Conservation (phyloP, 345 rosid genomes). For the Boechera divaricarpa region DNA sequence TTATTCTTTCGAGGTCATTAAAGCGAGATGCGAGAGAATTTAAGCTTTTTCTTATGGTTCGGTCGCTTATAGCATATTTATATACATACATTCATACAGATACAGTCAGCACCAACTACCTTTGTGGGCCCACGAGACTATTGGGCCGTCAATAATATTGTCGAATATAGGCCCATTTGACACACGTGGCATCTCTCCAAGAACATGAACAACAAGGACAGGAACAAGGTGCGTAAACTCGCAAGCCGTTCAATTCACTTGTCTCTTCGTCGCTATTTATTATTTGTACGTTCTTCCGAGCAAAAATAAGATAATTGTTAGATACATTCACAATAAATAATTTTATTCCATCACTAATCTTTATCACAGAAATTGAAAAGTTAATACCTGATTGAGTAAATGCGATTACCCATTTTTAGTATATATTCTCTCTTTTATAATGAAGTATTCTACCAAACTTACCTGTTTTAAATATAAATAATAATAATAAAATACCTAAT, state of each 20-base stretch:
- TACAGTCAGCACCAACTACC: conserved; percentile 41
- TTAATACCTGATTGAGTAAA: conserved; percentile 18
- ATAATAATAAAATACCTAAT: background rate
- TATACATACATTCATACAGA: background rate
- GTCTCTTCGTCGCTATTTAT: conserved; percentile 26
- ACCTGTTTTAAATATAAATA: background rate
- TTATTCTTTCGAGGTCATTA: conserved; percentile 26
- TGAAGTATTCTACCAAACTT: conserved; percentile 30
- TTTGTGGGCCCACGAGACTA: conserved; percentile 1
- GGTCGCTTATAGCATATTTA: conserved; percentile 15
- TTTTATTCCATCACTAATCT: background rate
- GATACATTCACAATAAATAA: background rate
- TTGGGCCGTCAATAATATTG: conserved; percentile 24
- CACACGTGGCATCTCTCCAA: conserved; percentile 29
- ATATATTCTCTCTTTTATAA: conserved; percentile 7
- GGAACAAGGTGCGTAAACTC: conserved; percentile 17
- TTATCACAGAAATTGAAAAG: conserved; percentile 6
- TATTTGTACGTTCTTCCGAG: conserved; percentile 24
- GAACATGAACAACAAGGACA: conserved; percentile 20
- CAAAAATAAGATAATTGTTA: background rate
- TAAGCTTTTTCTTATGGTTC: conserved; percentile 33
- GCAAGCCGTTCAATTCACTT: conserved; percentile 24
- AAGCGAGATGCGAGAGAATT: conserved; percentile 21
- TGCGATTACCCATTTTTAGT: conserved; percentile 31
- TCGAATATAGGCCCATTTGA: conserved; percentile 14